These are phyloP conservation scores for Pyrrhoderma noxium DNA, from an alignment of 1,284 basidiomycete genomes.

Conservation along the genomic window DNA sequence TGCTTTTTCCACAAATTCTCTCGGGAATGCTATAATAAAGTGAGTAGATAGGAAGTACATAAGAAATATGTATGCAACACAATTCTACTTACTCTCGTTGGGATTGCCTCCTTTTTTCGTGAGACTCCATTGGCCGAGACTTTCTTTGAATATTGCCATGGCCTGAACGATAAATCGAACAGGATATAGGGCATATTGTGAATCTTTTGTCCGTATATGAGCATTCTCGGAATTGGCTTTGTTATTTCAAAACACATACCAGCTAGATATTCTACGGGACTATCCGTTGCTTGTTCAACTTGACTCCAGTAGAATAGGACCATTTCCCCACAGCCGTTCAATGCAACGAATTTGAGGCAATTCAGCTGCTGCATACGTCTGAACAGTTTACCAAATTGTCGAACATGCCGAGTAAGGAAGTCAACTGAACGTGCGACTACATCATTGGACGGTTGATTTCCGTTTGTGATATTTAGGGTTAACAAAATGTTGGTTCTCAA, in stretches of 20 bases:
- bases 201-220: conserved; percentile 35
- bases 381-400: conserved; percentile 70
- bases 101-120: conserved; percentile 55
- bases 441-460: conserved; percentile 21
- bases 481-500: conserved; percentile 37
- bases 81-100: conserved; percentile 42
- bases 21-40: conserved; percentile 74
- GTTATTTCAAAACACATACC: conserved; percentile 46
- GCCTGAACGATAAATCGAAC: conserved; percentile 79
- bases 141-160: conserved; percentile 85
- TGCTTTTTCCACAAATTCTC: conserved; percentile 71
- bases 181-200: conserved; percentile 50
- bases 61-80: conserved; percentile 8
- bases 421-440: conserved; percentile 37
- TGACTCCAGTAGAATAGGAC: conserved; percentile 74
- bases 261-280: conserved; percentile 43
- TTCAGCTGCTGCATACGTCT: conserved; percentile 61
- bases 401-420: conserved; percentile 57
- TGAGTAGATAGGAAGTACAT: conserved; percentile 1
- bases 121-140: conserved; percentile 65
- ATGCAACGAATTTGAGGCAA: conserved; percentile 47
- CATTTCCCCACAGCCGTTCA: conserved; percentile 58
- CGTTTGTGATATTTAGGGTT: conserved; percentile 21
- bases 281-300: conserved; percentile 58
- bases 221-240: no score